Base-by-base conservation (phyloP, 108 stramenopile genomes). In the Fistulifera pelliculosa region DNA sequence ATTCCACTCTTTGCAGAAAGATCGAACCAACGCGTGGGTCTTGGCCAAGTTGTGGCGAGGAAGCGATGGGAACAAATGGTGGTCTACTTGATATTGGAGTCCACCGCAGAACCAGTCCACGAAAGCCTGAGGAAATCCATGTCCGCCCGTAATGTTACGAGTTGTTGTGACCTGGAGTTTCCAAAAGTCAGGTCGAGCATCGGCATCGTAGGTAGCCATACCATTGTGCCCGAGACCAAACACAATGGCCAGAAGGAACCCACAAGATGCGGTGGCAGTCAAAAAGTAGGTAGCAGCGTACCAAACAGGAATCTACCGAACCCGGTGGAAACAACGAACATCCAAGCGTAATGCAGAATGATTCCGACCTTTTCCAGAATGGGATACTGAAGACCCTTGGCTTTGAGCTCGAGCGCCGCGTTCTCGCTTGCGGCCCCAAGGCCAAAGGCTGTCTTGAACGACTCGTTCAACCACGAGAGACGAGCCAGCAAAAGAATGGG, bases 211-310 rank as follows among this genome's bases (percentile, higher is more conserved):
- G 0, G 90, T 84, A 13, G 93, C 76, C 98, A 99, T 99, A 56
- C 98, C 98, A 67, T 99, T 99, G 95, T 99, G 98, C 49, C 98
- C 98, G 35, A 99, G 73, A 44, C 95, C 98, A 65, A 99, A 99
- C 54, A 96, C 96, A n/a, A 94, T 70, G 25, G 96, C 98, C 23
- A 99, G 71, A 56, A 96, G 76, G 28, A 97, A 73, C 14, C 98
- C 98, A 48, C 93, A 96, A 16, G 85, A 72, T 61, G 75, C 78
- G 42, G 94, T 91, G 35, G 80, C 73, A 6, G 70, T 58, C 59
- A 96, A 49, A 73, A 85, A 93, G 50, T 76, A 66, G 43, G 64
- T 70, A 26, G 87, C 15, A 0, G 80, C 74, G 47, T 90, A 70
- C 8, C 54, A 28, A 39, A 87, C 27, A 76, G 76, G 64, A 81